These are phyloP conservation scores for Amanita exitialis DNA, from an alignment of 768 basidiomycete genomes.

Conservation along the genomic window DNA sequence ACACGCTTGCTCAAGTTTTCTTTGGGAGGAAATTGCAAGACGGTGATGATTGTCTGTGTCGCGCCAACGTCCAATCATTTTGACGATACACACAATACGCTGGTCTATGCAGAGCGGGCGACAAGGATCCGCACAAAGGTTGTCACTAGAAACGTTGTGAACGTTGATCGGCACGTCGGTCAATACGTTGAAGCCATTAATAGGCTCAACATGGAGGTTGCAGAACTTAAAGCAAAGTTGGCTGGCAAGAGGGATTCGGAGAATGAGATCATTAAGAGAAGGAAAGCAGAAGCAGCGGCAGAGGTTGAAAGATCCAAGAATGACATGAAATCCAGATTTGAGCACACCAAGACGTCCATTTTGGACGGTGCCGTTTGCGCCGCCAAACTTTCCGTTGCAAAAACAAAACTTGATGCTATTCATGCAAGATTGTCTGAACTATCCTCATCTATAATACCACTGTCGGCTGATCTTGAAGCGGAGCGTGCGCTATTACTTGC, in stretches of 20 bases:
- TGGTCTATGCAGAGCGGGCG: constrained; percentile 94
- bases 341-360: constrained; percentile 63
- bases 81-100: constrained; percentile 97
- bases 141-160: constrained; percentile 89
- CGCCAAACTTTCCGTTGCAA: constrained; percentile 62
- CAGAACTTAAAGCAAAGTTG: constrained; percentile 78
- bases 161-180: constrained; percentile 90
- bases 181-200: constrained; percentile 95
- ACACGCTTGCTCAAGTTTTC: constrained; percentile 97
- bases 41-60: constrained; percentile 98
- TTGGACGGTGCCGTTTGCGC: constrained; percentile 67
- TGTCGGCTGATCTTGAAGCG: constrained; percentile 54
- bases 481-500: constrained; percentile 62
- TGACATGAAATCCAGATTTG: constrained; percentile 63
- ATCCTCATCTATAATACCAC: constrained; percentile 26
- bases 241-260: constrained; percentile 60
- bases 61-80: constrained; percentile 94
- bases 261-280: constrained; percentile 53
- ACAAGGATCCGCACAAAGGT: constrained; percentile 99
- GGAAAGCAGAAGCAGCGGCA: constrained; percentile 55
- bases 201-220: constrained; percentile 74
- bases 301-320: constrained; percentile 68
- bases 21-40: constrained; percentile 97
- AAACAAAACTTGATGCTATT: constrained; percentile 56
- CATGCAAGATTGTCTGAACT: constrained; percentile 52